Conservation (phyloP, 2,329 filamentous ascomycete genomes). For the Amauroascus verrucosus region DNA sequence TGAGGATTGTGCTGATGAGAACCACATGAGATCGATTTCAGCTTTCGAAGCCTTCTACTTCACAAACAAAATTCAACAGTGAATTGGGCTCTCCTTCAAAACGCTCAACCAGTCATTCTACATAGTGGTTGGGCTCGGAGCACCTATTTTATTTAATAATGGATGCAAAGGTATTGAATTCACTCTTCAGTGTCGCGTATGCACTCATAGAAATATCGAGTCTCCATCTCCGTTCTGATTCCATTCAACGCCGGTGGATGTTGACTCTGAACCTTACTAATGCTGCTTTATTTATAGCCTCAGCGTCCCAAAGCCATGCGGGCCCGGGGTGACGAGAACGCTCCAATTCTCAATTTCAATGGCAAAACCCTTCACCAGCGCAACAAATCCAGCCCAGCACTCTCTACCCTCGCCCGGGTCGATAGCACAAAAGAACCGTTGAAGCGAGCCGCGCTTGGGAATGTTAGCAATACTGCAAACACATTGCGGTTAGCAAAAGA, state of each 20-base stretch:
- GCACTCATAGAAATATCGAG: not conserved
- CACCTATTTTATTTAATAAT: constrained; percentile 21
- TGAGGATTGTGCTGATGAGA: not conserved
- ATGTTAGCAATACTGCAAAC: constrained; percentile 61
- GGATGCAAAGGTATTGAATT: constrained; percentile 39
- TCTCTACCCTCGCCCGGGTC: constrained; percentile 45
- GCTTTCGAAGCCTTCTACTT: not conserved
- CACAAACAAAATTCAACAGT: not conserved
- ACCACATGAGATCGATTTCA: not conserved
- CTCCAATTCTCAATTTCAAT: constrained; percentile 34
- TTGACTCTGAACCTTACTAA: not conserved
- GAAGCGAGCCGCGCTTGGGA: constrained; percentile 71
- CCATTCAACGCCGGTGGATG: not conserved
- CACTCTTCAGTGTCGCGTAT: not conserved
- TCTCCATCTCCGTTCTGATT: not conserved
- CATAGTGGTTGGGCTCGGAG: not conserved
- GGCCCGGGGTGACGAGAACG: constrained; percentile 61
- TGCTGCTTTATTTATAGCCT: constrained; percentile 43
- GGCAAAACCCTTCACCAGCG: constrained; percentile 62
- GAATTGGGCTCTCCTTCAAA: not conserved
- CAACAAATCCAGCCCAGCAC: constrained; percentile 65
- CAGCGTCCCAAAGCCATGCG: constrained; percentile 55
- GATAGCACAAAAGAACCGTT: constrained; percentile 46
- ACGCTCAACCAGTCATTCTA: not conserved
- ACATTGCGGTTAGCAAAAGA: constrained; percentile 40